A percentile compares a stretch with the other conserved stretches of the same genome.
These are phyloP conservation scores for Westerdykella aurantiaca DNA, from an alignment of 2,329 filamentous ascomycete species.

Conservation along the genomic window DNA sequence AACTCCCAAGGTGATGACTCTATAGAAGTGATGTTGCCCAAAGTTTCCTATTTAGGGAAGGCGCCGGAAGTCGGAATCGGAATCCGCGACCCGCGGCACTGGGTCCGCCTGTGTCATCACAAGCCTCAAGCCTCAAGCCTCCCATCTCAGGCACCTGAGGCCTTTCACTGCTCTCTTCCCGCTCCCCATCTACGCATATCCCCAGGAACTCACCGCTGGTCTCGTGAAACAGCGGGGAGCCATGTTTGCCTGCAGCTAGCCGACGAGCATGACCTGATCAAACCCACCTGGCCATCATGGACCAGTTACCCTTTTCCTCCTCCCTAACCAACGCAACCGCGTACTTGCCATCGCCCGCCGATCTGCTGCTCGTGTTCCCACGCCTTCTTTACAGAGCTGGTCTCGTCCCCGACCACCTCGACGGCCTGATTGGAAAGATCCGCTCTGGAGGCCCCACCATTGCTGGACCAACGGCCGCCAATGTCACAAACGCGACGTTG, in stretches of 20 bases:
- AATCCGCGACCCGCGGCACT: too few relatives aligned
- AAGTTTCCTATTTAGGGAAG: too few relatives aligned
- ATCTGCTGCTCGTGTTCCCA: conserved; percentile 64
- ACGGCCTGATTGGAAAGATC: conserved; percentile 46
- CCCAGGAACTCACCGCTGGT: too few relatives aligned
- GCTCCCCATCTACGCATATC: too few relatives aligned
- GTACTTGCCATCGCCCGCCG: conserved; percentile 56
- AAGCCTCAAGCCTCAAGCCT: too few relatives aligned
- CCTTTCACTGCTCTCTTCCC: too few relatives aligned
- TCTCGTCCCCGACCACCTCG: conserved; percentile 57
- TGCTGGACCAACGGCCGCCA: conserved; percentile 52
- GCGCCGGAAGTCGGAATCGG: too few relatives aligned
- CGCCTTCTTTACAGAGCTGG: conserved; percentile 64
- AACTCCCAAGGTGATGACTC: too few relatives aligned
- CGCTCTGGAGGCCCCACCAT: conserved; percentile 55
- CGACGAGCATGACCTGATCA: neutral
- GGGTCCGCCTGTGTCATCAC: too few relatives aligned
- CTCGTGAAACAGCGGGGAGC: neutral
- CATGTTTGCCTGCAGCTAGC: neutral
- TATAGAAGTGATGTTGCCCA: too few relatives aligned
- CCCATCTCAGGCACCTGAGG: too few relatives aligned
- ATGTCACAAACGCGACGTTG: conserved; percentile 30
- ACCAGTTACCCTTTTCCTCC: conserved; percentile 2
- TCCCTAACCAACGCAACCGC: conserved; percentile 31
- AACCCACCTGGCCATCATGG: neutral